phyloP scores from a whole-genome alignment of 805 yeast genomes.

The Metschnikowia lochheadii region DNA sequence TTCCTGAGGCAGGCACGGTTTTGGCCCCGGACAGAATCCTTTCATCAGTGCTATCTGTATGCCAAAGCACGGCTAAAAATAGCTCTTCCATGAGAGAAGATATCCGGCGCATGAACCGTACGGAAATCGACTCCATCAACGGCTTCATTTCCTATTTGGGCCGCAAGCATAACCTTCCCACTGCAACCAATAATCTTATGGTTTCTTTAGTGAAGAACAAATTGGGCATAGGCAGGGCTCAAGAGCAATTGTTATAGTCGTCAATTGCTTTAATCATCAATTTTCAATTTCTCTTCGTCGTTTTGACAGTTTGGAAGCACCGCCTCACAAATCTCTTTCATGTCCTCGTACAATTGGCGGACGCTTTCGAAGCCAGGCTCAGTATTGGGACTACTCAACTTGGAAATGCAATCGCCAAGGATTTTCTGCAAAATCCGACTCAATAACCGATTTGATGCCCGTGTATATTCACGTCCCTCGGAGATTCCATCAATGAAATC shows the following conservation, averaged over 20 bases:
- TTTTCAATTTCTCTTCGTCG: neutral
- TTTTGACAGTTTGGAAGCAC: neutral
- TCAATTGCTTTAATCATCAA: neutral
- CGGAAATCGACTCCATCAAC: slow-evolving; percentile 81
- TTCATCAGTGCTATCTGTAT: slow-evolving; percentile 30
- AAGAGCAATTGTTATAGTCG: slow-evolving; percentile 18
- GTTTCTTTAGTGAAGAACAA: slow-evolving; percentile 45
- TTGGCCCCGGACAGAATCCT: slow-evolving; percentile 35
- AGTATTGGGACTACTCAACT: slow-evolving; percentile 7
- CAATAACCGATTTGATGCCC: slow-evolving; percentile 27
- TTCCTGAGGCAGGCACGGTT: slow-evolving; percentile 28
- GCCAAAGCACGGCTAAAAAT: slow-evolving; percentile 48
- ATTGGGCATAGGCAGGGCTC: slow-evolving; percentile 26
- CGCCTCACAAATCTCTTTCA: slow-evolving; percentile 22
- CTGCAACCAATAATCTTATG: slow-evolving; percentile 44
- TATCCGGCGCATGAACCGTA: slow-evolving; percentile 46
- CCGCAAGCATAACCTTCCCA: slow-evolving; percentile 34
- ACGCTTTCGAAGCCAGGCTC: slow-evolving; percentile 15
- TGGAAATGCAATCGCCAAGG: slow-evolving; percentile 21
- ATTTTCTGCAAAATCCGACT: slow-evolving; percentile 29
- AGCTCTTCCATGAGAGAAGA: slow-evolving; percentile 74
- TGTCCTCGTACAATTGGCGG: slow-evolving; percentile 24
- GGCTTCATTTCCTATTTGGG: slow-evolving; percentile 70
- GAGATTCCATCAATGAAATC: slow-evolving; percentile 44
- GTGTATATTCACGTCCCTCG: slow-evolving; percentile 42